phyloP scores from a whole-genome alignment of 768 basidiomycete genomes.

The Boletus huronensis region DNA sequence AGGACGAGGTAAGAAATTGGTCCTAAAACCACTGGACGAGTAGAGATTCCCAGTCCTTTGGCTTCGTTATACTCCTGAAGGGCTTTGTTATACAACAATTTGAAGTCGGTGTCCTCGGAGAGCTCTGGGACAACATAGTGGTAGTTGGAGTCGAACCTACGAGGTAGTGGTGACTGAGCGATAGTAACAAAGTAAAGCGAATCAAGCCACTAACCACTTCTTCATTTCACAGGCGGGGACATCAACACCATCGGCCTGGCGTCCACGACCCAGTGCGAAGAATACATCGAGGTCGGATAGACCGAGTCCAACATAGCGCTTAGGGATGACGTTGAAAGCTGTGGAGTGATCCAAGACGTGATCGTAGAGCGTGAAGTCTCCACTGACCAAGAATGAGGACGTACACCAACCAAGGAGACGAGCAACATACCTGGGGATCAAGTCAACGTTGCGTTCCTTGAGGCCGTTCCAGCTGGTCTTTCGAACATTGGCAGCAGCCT shows the following conservation, averaged over 20 bases:
- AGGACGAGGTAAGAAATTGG: constrained; percentile 94
- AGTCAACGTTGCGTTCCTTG: constrained; percentile 83
- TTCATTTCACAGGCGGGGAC: constrained; percentile 99
- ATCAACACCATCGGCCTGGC: constrained; percentile 91
- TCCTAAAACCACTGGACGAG: constrained; percentile 94
- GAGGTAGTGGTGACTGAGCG: neutral
- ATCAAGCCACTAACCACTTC: constrained; percentile 74
- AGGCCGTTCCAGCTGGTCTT: constrained; percentile 85
- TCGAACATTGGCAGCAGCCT: constrained; percentile 82
- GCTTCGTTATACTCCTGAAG: constrained; percentile 95
- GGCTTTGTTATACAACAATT: constrained; percentile 93
- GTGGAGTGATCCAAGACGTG: constrained; percentile 97
- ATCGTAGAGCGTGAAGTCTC: constrained; percentile 98
- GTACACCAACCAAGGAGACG: constrained; percentile 3
- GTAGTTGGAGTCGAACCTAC: constrained; percentile 97
- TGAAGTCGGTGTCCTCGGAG: constrained; percentile 87
- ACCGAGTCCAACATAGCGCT: constrained; percentile 84
- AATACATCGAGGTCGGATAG: constrained; percentile 91
- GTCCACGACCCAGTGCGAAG: constrained; percentile 99
- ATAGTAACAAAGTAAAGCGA: neutral
- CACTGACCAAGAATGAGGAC: constrained; percentile 49
- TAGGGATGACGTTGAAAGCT: constrained; percentile 94
- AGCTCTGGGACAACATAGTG: constrained; percentile 98
- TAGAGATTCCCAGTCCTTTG: constrained; percentile 79
- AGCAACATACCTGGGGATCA: constrained; percentile 76